Percentiles rank a stretch among this genome's conserved stretches.
Evolutionary conservation across 2,329 filamentous ascomycete species (phyloP).

Genomic region (Penicillium digitatum): DNA sequence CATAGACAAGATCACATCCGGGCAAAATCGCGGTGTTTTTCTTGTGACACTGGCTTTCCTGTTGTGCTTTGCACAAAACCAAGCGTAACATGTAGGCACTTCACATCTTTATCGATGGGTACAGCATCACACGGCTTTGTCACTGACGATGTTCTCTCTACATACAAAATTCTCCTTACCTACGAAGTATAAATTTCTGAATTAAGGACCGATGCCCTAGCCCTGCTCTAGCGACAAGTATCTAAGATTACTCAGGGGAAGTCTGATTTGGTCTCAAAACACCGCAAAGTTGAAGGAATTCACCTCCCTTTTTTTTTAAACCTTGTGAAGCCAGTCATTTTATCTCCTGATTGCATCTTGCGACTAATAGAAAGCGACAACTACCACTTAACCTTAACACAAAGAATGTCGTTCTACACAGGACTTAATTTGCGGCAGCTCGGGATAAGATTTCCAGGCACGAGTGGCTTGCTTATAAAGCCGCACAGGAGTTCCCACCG

Average conservation of each 20-base stretch:
- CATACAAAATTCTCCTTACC: not conserved
- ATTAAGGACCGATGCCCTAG: slow-evolving; percentile 20
- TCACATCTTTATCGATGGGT: not conserved
- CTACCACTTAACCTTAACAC: not conserved
- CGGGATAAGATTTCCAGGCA: not conserved
- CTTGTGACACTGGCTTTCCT: too few relatives aligned
- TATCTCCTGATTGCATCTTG: too few relatives aligned
- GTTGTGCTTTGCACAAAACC: too few relatives aligned
- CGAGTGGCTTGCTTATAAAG: not conserved
- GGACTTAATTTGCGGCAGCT: not conserved
- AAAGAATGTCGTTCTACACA: not conserved
- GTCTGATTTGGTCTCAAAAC: not conserved
- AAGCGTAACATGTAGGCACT: too few relatives aligned
- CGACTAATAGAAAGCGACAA: not conserved
- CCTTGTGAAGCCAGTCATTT: not conserved
- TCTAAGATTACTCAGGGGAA: slow-evolving; percentile 8
- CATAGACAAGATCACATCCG: not conserved
- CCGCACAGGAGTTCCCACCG: not conserved
- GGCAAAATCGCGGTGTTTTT: too few relatives aligned
- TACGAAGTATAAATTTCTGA: slow-evolving; percentile 8
- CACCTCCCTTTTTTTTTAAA: not conserved
- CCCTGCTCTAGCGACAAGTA: slow-evolving; percentile 4
- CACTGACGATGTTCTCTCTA: slow-evolving; percentile 17
- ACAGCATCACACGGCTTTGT: slow-evolving; percentile 11
- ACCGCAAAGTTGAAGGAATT: not conserved